phyloP scores from a whole-genome alignment of 2,329 filamentous ascomycete species.

The Trichoderma afroharzianum region DNA sequence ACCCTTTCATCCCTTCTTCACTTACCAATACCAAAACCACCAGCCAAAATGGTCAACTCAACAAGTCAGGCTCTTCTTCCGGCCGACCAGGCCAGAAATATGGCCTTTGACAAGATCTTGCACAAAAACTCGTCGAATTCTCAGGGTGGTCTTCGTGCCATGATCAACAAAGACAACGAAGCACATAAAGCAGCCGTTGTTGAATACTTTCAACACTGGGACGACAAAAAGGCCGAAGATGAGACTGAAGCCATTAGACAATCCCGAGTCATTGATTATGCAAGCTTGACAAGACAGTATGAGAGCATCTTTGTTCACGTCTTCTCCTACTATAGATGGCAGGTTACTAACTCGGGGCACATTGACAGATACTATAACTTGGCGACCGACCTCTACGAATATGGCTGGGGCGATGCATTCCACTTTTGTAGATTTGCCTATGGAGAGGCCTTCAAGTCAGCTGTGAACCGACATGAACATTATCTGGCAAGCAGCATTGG shows the following conservation, averaged over 20 bases:
- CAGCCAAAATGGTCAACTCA: slow-evolving; percentile 10
- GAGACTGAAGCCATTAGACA: slow-evolving; percentile 68
- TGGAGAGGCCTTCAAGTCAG: slow-evolving; percentile 83
- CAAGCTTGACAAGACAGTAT: slow-evolving; percentile 15
- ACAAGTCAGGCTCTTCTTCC: slow-evolving; percentile 56
- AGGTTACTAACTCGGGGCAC: slow-evolving; percentile 20
- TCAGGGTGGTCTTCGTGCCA: slow-evolving; percentile 68
- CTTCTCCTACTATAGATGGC: neutral
- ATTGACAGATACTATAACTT: slow-evolving; percentile 82
- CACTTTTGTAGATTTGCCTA: slow-evolving; percentile 94
- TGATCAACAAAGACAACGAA: slow-evolving; percentile 69
- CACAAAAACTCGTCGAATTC: slow-evolving; percentile 65
- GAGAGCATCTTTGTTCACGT: neutral
- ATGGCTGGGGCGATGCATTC: slow-evolving; percentile 94
- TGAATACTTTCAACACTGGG: slow-evolving; percentile 96
- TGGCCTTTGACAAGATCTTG: slow-evolving; percentile 77
- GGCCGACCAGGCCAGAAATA: slow-evolving; percentile 76
- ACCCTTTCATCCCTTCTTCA: neutral
- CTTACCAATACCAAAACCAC: neutral
- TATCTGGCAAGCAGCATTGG: slow-evolving; percentile 89
- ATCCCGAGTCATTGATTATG: slow-evolving; percentile 16
- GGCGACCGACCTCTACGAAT: slow-evolving; percentile 94
- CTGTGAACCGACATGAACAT: slow-evolving; percentile 95
- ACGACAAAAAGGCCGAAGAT: slow-evolving; percentile 71
- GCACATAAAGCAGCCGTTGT: slow-evolving; percentile 78